phyloP scores from a whole-genome alignment of 2,329 filamentous ascomycete species.

The Pyrenophora tritici-repentis region DNA sequence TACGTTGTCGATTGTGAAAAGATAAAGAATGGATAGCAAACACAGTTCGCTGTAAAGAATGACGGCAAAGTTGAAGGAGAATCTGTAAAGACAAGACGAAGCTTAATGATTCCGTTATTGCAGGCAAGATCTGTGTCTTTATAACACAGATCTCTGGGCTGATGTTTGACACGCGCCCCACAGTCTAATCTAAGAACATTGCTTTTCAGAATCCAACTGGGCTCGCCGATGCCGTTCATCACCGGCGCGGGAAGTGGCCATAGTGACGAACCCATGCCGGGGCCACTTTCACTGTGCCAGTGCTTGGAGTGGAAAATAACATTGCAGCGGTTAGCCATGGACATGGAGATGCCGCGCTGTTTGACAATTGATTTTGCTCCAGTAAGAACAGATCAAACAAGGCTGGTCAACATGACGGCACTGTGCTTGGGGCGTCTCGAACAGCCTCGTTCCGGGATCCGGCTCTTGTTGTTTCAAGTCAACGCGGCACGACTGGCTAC shows the following conservation, averaged over 20 bases:
- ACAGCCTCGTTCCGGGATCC: neutral
- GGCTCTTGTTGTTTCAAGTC: conserved; percentile 9
- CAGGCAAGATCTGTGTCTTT: conserved; percentile 11
- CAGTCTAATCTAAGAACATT: conserved; percentile 15
- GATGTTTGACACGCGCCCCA: conserved; percentile 12
- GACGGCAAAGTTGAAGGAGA: neutral
- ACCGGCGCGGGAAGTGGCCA: conserved; percentile 1
- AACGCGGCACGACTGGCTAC: neutral
- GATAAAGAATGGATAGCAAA: conserved; percentile 29
- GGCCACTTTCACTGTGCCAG: neutral
- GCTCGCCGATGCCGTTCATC: conserved; percentile 1
- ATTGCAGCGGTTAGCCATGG: neutral
- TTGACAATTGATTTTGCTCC: neutral
- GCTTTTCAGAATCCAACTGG: neutral
- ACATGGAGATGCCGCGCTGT: neutral
- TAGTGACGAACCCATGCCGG: neutral
- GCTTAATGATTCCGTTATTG: neutral
- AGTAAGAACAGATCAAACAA: neutral
- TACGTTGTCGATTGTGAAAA: conserved; percentile 2
- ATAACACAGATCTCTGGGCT: conserved; percentile 15
- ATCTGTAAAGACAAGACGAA: conserved; percentile 20
- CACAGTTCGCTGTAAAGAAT: conserved; percentile 24
- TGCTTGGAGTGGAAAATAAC: no score
- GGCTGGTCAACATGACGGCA: neutral
- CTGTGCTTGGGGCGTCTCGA: neutral